phyloP scores from a whole-genome alignment of 164 flowering plant species.

The Dillenia turbinata region DNA sequence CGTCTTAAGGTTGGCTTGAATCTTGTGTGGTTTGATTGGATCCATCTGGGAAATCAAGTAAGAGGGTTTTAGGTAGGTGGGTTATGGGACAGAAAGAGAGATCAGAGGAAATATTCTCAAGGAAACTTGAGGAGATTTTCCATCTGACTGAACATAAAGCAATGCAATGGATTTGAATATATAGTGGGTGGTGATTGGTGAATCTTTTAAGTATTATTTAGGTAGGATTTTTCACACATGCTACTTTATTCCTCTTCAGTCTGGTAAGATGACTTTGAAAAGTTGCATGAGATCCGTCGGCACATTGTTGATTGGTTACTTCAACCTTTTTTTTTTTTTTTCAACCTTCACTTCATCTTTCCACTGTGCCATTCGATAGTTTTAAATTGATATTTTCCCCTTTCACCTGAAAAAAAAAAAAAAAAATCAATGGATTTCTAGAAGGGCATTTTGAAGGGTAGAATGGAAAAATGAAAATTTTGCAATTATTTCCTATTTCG shows the following conservation, averaged over 20 bases:
- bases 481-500: too few relatives aligned
- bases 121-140: constrained; percentile 9
- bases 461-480: too few relatives aligned
- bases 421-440: too few relatives aligned
- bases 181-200: constrained; percentile 27
- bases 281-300: constrained; percentile 17
- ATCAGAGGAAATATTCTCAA: neutral
- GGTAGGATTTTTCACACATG: constrained; percentile 18
- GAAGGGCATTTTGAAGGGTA: too few relatives aligned
- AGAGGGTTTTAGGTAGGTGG: neutral
- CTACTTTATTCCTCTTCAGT: constrained; percentile 9
- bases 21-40: constrained; percentile 24
- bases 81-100: neutral
- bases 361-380: constrained; percentile 16
- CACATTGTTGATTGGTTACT: neutral
- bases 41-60: constrained; percentile 28
- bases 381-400: constrained; percentile 10
- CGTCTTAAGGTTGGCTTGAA: constrained; percentile 30
- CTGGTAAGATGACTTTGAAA: constrained; percentile 19
- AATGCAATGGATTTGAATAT: constrained; percentile 23
- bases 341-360: constrained; percentile 12
- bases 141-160: constrained; percentile 37
- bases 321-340: neutral
- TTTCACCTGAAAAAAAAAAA: too few relatives aligned
- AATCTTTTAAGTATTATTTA: neutral